Base-by-base conservation (phyloP, 805 yeast species). In the Candida broadrunensis region DNA sequence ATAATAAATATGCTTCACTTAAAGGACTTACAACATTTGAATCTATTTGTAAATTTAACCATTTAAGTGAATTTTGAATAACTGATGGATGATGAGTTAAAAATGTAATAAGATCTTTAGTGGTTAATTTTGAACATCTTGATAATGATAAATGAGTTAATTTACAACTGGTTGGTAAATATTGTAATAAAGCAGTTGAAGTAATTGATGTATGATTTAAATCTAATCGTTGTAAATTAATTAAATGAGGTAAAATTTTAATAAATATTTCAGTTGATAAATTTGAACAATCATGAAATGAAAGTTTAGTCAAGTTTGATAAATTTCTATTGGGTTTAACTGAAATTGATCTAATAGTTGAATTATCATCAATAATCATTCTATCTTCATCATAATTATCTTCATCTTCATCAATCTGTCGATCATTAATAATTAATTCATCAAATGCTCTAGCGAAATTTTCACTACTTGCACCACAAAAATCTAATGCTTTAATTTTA, bases 231-330 rank as follows among this genome's bases (percentile, higher is more conserved):
- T 78, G 77, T 38, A 89, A 63, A 43, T 72, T 67, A 19, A 70
- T 64, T 35, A 83, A 64, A 37, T 72, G 75, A 2, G 85, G 83
- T 21, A 90, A 65, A 11, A 86, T 56, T 38, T 72, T 73, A 19
- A 69, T 69, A 42, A 85, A 77, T 0, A 74, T 73, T n/a, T 69
- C 70, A 5, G 77, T 61, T 3, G 87, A 74, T 29, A 89, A 67
- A 48, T 86, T 88, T 2, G 93, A 82, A 59, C 97, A 90, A 54
- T 88, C 96, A 62, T 89, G 96, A 54, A 90, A 78, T 0, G 95
- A 87, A 9, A 90, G 52, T 43, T 77, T 70, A 51, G 75, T 60
- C 31, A 58, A 41, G 33, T 51, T 47, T 16, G 48, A 42, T 26
- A 50, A 40, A 30, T 33, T 38, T 6, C 25, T 23, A 20, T 32